Evolutionary conservation across 805 yeast genomes (phyloP).

Genomic region (Ogataea sp.): DNA sequence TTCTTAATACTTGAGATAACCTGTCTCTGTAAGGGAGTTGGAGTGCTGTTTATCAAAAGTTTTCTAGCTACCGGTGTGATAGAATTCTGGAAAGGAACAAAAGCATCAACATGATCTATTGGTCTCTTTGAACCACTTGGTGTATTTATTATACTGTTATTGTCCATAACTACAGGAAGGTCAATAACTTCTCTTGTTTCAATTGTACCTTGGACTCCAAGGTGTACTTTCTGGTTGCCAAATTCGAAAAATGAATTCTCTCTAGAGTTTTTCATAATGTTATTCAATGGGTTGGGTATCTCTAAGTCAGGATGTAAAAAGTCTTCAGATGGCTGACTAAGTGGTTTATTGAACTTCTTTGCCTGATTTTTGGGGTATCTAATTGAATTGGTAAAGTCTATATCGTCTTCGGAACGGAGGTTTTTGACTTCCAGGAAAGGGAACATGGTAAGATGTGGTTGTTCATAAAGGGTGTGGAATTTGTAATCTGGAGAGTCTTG

Average conservation of each 20-base stretch:
- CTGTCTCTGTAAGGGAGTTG: conserved; percentile 3
- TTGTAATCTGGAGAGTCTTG: conserved; percentile 7
- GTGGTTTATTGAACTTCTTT: conserved; percentile 8
- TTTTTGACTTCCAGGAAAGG: conserved; percentile 7
- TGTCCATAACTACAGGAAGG: not conserved
- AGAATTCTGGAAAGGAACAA: conserved; percentile 13
- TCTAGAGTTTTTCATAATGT: conserved; percentile 2
- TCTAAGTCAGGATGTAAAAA: not conserved
- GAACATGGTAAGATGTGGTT: conserved; percentile 8
- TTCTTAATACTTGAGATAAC: conserved; percentile 1
- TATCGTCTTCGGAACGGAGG: conserved; percentile 10
- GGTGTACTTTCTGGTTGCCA: conserved; percentile 6
- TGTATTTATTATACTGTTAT: conserved; percentile 9
- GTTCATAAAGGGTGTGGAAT: conserved; percentile 3
- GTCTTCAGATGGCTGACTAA: conserved; percentile 1
- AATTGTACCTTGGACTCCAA: conserved; percentile 4
- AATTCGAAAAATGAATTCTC: conserved; percentile 4
- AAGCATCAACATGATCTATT: conserved; percentile 10
- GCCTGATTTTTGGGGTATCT: conserved; percentile 3
- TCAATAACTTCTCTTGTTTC: conserved; percentile 3
- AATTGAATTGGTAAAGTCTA: conserved; percentile 9
- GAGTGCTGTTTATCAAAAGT: conserved; percentile 1
- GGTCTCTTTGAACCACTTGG: conserved; percentile 11
- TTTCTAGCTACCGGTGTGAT: conserved; percentile 7
- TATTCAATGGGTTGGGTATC: conserved; percentile 4